Base-by-base conservation (phyloP, 495 filamentous ascomycete genomes). In the Chaetomidium leptoderma region DNA sequence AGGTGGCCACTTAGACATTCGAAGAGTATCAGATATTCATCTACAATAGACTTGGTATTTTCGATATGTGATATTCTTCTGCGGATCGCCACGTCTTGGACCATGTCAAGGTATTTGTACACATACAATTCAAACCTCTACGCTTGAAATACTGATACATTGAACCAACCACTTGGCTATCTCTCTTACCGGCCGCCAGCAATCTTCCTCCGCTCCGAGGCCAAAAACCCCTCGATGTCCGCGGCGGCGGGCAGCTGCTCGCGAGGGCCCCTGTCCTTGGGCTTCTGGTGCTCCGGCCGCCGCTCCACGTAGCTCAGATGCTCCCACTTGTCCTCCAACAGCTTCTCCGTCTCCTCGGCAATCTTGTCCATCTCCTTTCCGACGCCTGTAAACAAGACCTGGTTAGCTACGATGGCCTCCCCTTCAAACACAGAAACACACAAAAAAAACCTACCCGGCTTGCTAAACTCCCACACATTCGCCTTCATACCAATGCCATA, bases 401-500 rank as follows among this genome's bases (percentile, higher is more conserved):
- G 1, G n/a, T 53, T 47, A 62, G 50, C 42, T 47, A 32, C 23
- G 29, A 9, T 42, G 2, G n/a, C n/a, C 14, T 21, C 32, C 21
- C 26, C 4, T 19, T 10, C 32, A 40, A 21, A 11, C 13, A 19
- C 47, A 37, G 16, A 19, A 42, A 13, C 36, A 39, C 1, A 16
- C 11, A 74, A 47, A 61, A 33, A 4, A 6, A 10, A 75, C 77
- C 49, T 72, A 72, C 89, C 87, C 30, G 95, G 67, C 56, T 80
- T 82, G 63, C 87, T 83, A 75, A 87, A 87, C 66, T 92, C 88
- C 86, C 87, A 98, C 45, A 97, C 80, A 67, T 98, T 97, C 24
- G 95, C 92, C 79, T 98, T 98, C 92, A 98, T 96, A 66, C 93
- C 93, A 26, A 97, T 85, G 9, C 95, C 93, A 68, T 95, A 89